Evolutionary conservation across 345 rosid genomes (phyloP), one percentile per base, ranked within the genome.

Genomic region (Eucalyptus guilfoylei): DNA sequence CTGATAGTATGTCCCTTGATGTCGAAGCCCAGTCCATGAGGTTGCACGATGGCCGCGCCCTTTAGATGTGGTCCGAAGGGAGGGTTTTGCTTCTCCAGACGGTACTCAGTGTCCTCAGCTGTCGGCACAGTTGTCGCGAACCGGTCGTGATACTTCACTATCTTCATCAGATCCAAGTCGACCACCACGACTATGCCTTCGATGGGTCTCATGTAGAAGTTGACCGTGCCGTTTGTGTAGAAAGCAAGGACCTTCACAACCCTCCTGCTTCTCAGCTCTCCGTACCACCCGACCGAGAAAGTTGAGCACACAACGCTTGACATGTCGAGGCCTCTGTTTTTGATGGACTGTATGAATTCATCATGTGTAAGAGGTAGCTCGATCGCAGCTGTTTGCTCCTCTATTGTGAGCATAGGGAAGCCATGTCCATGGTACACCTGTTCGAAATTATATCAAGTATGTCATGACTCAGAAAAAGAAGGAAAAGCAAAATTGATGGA

Each of bases 231-330:
- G 9, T 85, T 58, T 15, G 44, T 85, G 87, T 85, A 88, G 40
- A 5, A 88, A 60, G 72, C 37, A 24, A 81, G 87, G 48, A 88
- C 42, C 87, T 58, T 88, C 47, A 88, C 24, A 8, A 58, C 44
- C 83, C 90, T 85, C 87, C 50, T 58, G 87, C 40, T 85, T 26
- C 42, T 52, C 76, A 42, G 48, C 64, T 55, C 87, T 7, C 97
- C 97, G 42, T 90, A 95, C 97, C 98, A 96, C 85, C 99, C 98
- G 5, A 94, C 91, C 4, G 96, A 91, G 87, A 93, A 92, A n/a
- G 97, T 96, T 23, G 94, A 45, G 88, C 97, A 95, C 86, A 96
- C 95, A 85, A 96, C 96, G 90, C 94, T 94, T 0, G 97, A 94
- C 86, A 96, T 37, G 88, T 95, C 94, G 55, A 94, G 76, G 10